Base-by-base conservation (phyloP, 257 asterid genomes). In the Euphrasia confusa region DNA sequence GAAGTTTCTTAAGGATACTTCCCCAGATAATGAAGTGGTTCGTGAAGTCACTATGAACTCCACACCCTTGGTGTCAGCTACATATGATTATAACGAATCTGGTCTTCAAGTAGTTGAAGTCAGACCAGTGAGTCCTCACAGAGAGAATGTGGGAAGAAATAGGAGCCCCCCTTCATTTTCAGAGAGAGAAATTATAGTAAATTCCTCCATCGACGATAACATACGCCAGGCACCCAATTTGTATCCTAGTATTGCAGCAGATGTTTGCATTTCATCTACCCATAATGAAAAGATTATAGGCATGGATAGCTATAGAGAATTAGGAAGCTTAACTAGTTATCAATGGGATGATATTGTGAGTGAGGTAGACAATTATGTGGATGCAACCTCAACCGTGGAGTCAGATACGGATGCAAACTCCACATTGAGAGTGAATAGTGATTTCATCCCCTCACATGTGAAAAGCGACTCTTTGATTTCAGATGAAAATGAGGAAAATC, bases 321-420 rank as follows among this genome's bases (percentile, higher is more conserved):
- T 21, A 30, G 33, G 33, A 30, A 30, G 33, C 33, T 30, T 30
- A 30, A 30, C 4, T 30, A 75, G 60, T 65, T 78, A 83, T 69
- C 79, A 75, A 60, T 86, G 93, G 28, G 95, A 84, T 74, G 93
- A 78, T 49, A 69, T 73, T 66, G 81, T 83, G 30, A 84, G 96
- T 77, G 96, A 86, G 79, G 72, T 77, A 63, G 96, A 88, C 61
- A 82, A 81, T 76, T 89, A 74, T 42, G 78, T 84, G 71, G 98
- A 88, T 75, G 96, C 94, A 54, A 85, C 89, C 49, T 73, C 92
- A 53, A 77, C 84, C 63, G 82, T 86, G 75, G 99, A 85, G 59
- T 79, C 91, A 48, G 96, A 86, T 71, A 66, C 79, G 70, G 97
- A 84, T 54, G 83, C 86, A 27, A 93, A 81, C 63, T 75, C 84